A percentile compares a stretch with the other conserved stretches of the same genome.
These are phyloP conservation scores for Chalciporus sphaerocephalus DNA, from an alignment of 768 basidiomycete species.

Conservation along the genomic window DNA sequence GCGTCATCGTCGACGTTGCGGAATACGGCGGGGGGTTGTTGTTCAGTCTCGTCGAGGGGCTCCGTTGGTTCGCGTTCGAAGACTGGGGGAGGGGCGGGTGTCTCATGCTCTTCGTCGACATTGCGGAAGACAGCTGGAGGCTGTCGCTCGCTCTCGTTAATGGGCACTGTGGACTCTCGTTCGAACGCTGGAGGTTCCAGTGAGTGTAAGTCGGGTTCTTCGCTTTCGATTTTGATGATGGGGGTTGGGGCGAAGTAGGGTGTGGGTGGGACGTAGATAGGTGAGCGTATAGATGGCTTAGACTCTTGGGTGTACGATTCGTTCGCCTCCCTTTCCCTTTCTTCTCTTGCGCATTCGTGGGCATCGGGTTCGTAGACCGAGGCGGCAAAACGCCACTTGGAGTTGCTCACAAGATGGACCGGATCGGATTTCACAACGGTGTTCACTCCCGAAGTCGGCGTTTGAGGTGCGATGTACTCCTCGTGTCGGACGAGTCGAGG, in stretches of 20 bases:
- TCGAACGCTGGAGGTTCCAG: background rate
- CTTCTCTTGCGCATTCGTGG: background rate
- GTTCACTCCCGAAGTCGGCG: background rate
- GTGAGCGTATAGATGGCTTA: background rate
- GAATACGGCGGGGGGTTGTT: background rate
- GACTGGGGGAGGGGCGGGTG: background rate
- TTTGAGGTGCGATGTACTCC: background rate
- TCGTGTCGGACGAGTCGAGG: background rate
- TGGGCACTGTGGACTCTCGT: background rate
- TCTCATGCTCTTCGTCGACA: no score
- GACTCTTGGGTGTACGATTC: background rate
- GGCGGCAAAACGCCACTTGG: background rate
- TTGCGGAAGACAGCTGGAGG: no score
- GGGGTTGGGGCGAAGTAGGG: background rate
- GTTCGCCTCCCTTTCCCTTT: background rate
- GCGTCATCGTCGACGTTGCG: background rate
- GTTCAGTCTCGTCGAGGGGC: background rate
- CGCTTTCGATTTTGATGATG: background rate
- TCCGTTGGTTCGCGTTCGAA: background rate
- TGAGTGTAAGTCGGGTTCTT: background rate
- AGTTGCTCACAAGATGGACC: no score
- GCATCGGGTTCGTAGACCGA: background rate
- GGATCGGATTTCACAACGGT: background rate
- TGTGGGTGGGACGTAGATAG: background rate
- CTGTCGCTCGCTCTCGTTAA: no score